These are phyloP conservation scores for Mycosphaerella sp. DNA, from an alignment of 2,329 filamentous ascomycete genomes.

Conservation along the genomic window DNA sequence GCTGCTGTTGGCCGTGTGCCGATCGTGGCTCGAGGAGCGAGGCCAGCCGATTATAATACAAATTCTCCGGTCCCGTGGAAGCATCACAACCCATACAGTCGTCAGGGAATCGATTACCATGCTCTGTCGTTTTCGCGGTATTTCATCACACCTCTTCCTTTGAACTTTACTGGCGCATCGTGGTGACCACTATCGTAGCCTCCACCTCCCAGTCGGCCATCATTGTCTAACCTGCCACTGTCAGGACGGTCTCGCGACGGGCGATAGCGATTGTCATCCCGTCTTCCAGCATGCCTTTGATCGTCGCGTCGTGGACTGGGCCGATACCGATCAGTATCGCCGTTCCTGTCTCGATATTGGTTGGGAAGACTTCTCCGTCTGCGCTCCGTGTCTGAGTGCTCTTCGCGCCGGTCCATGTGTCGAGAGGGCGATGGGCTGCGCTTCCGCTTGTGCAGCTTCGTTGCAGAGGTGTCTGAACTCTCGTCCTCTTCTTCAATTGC, in stretches of 20 bases:
- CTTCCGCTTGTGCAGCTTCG: conserved; percentile 33
- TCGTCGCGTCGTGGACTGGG: conserved; percentile 30
- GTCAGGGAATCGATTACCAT: conserved; percentile 6
- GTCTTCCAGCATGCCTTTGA: conserved; percentile 16
- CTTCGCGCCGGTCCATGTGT: conserved; percentile 22
- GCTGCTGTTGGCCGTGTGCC: too few relatives aligned
- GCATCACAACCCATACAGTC: neutral
- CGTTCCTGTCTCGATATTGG: conserved; percentile 30
- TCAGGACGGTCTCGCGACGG: conserved; percentile 20
- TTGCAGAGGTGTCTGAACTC: conserved; percentile 21
- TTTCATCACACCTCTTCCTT: conserved; percentile 39
- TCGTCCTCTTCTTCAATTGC: conserved; percentile 27
- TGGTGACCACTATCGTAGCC: conserved; percentile 21
- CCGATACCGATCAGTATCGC: conserved; percentile 25
- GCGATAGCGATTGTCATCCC: conserved; percentile 26
- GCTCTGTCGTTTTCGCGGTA: conserved; percentile 30
- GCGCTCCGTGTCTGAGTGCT: conserved; percentile 23
- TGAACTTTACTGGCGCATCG: conserved; percentile 36
- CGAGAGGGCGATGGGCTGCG: conserved; percentile 33
- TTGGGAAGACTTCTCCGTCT: conserved; percentile 36
- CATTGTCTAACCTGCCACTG: conserved; percentile 36
- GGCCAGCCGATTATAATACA: neutral
- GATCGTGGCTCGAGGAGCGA: too few relatives aligned
- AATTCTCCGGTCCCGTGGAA: too few relatives aligned
- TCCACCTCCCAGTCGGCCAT: conserved; percentile 21